Evolutionary conservation across 164 flowering plant species (phyloP), one percentile per base, ranked within the genome.

Genomic region (Euptelea pleiosperma): DNA sequence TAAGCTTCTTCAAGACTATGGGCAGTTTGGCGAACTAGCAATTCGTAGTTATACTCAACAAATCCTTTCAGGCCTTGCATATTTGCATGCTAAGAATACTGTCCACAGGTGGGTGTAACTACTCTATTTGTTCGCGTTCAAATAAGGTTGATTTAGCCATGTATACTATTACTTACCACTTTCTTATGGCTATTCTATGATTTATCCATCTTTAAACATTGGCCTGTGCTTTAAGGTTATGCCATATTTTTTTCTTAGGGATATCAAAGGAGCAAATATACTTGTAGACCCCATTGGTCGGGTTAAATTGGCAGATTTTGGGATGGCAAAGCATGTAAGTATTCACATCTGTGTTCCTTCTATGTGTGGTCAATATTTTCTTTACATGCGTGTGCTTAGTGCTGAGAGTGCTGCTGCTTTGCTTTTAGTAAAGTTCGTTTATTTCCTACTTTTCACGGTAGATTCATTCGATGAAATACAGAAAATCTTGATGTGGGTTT

Each of bases 251-350:
- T 42, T 69, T 31, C 50, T 46, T 77, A 91, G 98, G 82, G 98
- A 91, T 70, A 88, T 91, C 19, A 91, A 91, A 75, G 98, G 98
- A 58, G 98, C 96, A 64, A 91, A 91, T 77, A 80, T 91, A 63
- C 88, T 91, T 55, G 98, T 88, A 16, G 98, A 91, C 57, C 98
- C 96, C 43, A 83, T 72, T 74, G 98, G 98, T 2, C 84, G 94
- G 18, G 85, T 91, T 22, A 91, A 91, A 70, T 61, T 87, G 69
- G 88, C 86, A 45, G 86, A 81, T 69, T 89, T 84, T 77, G 90
- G 90, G 64, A 86, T 86, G 90, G 96, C 96, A 55, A 89, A 89
- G 70, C 96, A 89, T 82, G 96, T 86, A 77, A 78, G 87, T 21
- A 34, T 52, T 58, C 43, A 12, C 40, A 14, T 41, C 37, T 62